These are phyloP conservation scores for Pseudoturritis turrita DNA, from an alignment of 345 rosid species.

Conservation along the genomic window DNA sequence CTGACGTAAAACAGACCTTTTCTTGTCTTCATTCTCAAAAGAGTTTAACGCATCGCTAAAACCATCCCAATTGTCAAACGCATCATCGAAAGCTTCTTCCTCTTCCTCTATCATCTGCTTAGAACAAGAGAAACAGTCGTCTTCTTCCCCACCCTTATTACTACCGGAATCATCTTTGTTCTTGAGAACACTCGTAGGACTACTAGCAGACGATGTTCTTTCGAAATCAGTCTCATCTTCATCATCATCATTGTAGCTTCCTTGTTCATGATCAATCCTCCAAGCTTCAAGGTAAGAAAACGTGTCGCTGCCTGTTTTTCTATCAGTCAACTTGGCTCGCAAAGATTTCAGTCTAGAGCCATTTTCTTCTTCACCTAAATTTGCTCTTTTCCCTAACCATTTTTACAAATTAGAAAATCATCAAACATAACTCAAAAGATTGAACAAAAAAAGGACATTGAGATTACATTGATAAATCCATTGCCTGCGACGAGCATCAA, in stretches of 20 bases:
- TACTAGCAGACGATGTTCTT: conserved; percentile 21
- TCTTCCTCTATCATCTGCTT: conserved; percentile 36
- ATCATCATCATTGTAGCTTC: conserved; percentile 1
- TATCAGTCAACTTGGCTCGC: not conserved
- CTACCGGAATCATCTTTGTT: conserved; percentile 11
- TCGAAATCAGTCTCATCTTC: conserved; percentile 18
- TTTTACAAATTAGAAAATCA: too few species aligned
- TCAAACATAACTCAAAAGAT: not conserved
- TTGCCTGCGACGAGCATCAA: conserved; percentile 38
- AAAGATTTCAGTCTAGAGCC: not conserved
- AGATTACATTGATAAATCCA: conserved; percentile 37
- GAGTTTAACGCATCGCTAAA: conserved; percentile 34
- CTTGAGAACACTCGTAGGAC: conserved; percentile 29
- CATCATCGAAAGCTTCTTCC: conserved; percentile 28
- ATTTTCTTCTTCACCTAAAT: not conserved
- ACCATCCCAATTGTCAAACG: conserved; percentile 36
- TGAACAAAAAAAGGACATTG: not conserved
- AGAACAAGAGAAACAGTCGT: conserved; percentile 27
- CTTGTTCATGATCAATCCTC: not conserved
- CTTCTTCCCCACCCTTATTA: not conserved
- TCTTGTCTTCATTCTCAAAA: conserved; percentile 8
- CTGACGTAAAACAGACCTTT: not conserved
- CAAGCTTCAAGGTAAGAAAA: not conserved
- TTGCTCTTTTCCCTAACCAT: conserved; percentile 2
- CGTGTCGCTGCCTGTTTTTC: not conserved